A percentile compares a stretch with the other conserved stretches of the same genome.
phyloP scores from a whole-genome alignment of 75 land plant genomes.

The Cryptomeria japonica region DNA sequence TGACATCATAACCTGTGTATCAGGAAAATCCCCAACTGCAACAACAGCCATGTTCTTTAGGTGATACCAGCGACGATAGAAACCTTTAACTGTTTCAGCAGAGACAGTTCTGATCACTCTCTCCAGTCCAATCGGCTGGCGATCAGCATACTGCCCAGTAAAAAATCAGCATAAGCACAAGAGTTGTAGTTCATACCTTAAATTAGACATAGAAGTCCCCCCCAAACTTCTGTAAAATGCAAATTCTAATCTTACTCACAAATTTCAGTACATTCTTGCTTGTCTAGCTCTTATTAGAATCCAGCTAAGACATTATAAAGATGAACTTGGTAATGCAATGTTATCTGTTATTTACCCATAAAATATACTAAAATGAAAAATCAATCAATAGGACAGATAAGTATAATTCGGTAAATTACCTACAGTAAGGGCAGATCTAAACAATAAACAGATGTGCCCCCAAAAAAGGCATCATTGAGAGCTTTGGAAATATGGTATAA shows the following conservation, averaged over 20 bases:
- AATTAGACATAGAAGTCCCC: background rate
- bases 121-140: slow-evolving; percentile 94
- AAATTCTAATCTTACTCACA: background rate
- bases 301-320: no score
- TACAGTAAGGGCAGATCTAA: background rate
- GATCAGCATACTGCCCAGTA: slow-evolving; percentile 84
- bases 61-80: slow-evolving; percentile 89
- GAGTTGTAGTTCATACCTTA: background rate
- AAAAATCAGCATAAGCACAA: slow-evolving; percentile 1
- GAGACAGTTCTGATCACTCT: slow-evolving; percentile 83
- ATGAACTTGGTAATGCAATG: background rate
- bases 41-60: slow-evolving; percentile 91
- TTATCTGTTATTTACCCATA: no score
- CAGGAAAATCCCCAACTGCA: slow-evolving; percentile 93
- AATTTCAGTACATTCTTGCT: background rate
- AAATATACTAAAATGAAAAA: no score
- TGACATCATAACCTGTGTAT: slow-evolving; percentile 64
- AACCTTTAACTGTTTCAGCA: slow-evolving; percentile 65
- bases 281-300: background rate
- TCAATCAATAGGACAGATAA: no score
- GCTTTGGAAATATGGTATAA: background rate
- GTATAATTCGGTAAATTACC: background rate
- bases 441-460: background rate
- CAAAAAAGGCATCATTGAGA: background rate
- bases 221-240: background rate